A percentile compares a stretch with the other conserved stretches of the same genome.
Evolutionary conservation across 129 eudicot species (phyloP).

Genomic region (Pseudognaphalium luteoalbum): DNA sequence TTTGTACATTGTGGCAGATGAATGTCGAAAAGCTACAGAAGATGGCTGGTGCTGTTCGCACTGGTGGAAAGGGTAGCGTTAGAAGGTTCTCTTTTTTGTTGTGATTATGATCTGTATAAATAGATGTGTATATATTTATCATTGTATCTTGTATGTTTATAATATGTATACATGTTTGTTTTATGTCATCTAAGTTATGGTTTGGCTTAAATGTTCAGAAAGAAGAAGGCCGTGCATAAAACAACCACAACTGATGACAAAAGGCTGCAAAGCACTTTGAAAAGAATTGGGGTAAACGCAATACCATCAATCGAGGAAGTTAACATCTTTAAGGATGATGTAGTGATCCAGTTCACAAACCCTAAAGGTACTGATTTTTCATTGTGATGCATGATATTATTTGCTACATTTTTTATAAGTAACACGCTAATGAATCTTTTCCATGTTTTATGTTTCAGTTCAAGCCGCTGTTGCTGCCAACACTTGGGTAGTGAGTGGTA

Average conservation of each 20-base stretch:
- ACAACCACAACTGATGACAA: slow-evolving; percentile 76
- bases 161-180: background rate
- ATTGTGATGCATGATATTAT: background rate
- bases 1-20: slow-evolving; percentile 1
- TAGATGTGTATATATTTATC: background rate
- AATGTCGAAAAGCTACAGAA: slow-evolving; percentile 8
- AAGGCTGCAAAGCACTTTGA: slow-evolving; percentile 43
- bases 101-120: too few species aligned
- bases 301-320: slow-evolving; percentile 87
- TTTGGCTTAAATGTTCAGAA: slow-evolving; percentile 38
- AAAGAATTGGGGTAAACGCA: slow-evolving; percentile 75
- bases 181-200: background rate
- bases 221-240: slow-evolving; percentile 98
- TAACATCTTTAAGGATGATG: slow-evolving; percentile 75
- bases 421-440: background rate
- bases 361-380: slow-evolving; percentile 63
- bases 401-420: background rate
- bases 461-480: slow-evolving; percentile 94
- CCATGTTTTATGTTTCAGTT: slow-evolving; percentile 46
- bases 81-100: background rate
- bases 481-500: slow-evolving; percentile 93
- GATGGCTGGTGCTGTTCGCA: slow-evolving; percentile 17
- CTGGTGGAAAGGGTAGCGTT: slow-evolving; percentile 1
- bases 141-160: background rate
- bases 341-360: slow-evolving; percentile 74